Conservation (phyloP, 116 monocot genomes). For the Iris pallida region DNA sequence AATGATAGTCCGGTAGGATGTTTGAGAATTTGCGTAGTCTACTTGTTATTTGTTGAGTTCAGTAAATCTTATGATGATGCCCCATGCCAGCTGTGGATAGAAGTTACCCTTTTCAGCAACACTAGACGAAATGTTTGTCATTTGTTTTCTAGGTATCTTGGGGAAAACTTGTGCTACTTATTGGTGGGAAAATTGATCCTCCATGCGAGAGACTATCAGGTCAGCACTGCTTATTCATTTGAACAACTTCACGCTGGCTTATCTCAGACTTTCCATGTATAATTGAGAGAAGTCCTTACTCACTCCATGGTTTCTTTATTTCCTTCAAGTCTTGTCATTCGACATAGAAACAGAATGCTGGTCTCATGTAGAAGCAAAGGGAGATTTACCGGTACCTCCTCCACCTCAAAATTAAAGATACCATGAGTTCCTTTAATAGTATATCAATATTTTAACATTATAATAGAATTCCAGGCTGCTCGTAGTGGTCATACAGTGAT, state of each 20-base stretch:
- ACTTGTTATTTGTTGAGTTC: no score
- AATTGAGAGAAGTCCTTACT: neutral
- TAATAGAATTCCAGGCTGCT: conserved; percentile 38
- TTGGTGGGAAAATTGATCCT: conserved; percentile 93
- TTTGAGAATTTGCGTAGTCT: no score
- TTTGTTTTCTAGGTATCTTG: conserved; percentile 92
- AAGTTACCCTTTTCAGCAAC: no score
- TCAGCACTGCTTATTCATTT: conserved; percentile 14
- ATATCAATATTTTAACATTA: conserved; percentile 5
- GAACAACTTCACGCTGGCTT: neutral
- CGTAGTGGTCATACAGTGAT: no score
- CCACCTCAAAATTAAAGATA: neutral
- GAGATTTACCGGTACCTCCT: conserved; percentile 81
- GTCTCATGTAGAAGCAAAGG: conserved; percentile 88
- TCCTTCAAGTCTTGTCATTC: conserved; percentile 81
- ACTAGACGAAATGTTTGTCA: no score
- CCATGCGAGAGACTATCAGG: conserved; percentile 68
- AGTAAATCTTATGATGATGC: no score
- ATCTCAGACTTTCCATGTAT: conserved; percentile 4
- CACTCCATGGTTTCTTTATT: conserved; percentile 14
- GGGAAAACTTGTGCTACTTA: conserved; percentile 74
- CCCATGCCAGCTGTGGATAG: no score
- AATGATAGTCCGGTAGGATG: no score
- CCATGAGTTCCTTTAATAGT: neutral
- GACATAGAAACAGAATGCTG: no score